Evolutionary conservation across 495 filamentous ascomycete genomes (phyloP).

Genomic region (Sordaria brevicollis): DNA sequence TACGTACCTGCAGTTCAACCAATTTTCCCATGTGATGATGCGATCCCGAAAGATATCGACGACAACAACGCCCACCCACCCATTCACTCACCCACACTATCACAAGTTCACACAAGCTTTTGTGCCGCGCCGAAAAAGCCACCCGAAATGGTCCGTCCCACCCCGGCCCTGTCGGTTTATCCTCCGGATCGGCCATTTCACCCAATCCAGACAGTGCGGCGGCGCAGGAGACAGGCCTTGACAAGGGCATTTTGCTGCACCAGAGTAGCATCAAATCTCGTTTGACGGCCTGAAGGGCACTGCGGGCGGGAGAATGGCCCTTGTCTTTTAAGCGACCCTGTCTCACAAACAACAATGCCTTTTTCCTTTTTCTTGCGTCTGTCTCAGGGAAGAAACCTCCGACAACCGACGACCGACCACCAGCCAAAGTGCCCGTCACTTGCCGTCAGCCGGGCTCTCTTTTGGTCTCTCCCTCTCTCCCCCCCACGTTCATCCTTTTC

Average conservation of each 20-base stretch:
- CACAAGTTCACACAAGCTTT: background rate
- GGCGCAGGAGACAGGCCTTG: background rate
- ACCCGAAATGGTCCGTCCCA: background rate
- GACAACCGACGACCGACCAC: too few species aligned
- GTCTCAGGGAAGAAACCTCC: background rate
- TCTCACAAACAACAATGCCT: background rate
- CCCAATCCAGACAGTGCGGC: background rate
- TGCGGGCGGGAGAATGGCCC: background rate
- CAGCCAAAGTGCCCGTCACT: background rate
- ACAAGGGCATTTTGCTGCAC: background rate
- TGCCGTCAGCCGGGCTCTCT: background rate
- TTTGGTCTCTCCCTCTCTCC: too few species aligned
- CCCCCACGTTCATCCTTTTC: too few species aligned
- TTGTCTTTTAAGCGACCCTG: background rate
- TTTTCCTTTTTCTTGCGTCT: background rate
- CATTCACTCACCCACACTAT: too few species aligned
- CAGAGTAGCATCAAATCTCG: background rate
- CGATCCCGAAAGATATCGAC: background rate
- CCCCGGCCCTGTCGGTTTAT: background rate
- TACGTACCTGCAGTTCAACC: background rate
- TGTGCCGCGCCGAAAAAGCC: background rate
- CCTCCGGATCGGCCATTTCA: background rate
- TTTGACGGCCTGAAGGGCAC: background rate
- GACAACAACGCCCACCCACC: too few species aligned
- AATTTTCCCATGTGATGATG: background rate